phyloP scores from a whole-genome alignment of 208 protist species.

The Trypanosoma conorhini region DNA sequence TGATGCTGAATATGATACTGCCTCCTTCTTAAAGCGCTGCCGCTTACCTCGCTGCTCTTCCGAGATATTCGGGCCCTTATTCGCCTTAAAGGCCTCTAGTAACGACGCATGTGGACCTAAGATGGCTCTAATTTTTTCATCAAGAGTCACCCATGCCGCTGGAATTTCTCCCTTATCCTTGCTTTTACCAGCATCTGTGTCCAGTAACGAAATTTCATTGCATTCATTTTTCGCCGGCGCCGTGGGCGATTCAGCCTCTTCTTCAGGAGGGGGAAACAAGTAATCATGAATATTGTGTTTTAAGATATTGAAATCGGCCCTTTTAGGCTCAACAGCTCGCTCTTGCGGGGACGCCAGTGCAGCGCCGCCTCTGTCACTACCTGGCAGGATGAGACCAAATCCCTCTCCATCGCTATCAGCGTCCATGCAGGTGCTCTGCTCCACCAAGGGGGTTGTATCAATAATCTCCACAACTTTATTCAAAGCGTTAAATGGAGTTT shows the following conservation, averaged over 20 bases:
- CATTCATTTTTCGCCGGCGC: background rate
- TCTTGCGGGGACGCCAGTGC: background rate
- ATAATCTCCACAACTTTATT: conserved; percentile 40
- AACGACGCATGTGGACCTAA: conserved; percentile 57
- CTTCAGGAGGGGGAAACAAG: conserved; percentile 20
- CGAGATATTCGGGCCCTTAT: background rate
- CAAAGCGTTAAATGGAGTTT: conserved; percentile 50
- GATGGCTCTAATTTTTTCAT: conserved; percentile 34
- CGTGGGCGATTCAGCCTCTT: background rate
- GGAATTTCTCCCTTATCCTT: conserved; percentile 14
- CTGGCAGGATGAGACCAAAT: conserved; percentile 70
- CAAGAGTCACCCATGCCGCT: conserved; percentile 47
- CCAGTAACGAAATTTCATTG: background rate
- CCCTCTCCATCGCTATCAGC: conserved; percentile 86
- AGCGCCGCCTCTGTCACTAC: background rate
- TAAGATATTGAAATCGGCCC: conserved; percentile 15
- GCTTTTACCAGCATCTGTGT: background rate
- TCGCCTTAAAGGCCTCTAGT: conserved; percentile 37
- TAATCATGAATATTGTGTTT: conserved; percentile 74
- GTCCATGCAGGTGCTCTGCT: conserved; percentile 58
- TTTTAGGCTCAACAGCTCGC: background rate
- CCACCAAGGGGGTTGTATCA: conserved; percentile 62
- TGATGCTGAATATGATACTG: conserved; percentile 41
- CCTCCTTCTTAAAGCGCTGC: conserved; percentile 11
- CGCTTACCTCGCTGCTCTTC: conserved; percentile 12